These are phyloP conservation scores for Hanseniaspora lachancei DNA, from an alignment of 805 yeast genomes.

Conservation along the genomic window DNA sequence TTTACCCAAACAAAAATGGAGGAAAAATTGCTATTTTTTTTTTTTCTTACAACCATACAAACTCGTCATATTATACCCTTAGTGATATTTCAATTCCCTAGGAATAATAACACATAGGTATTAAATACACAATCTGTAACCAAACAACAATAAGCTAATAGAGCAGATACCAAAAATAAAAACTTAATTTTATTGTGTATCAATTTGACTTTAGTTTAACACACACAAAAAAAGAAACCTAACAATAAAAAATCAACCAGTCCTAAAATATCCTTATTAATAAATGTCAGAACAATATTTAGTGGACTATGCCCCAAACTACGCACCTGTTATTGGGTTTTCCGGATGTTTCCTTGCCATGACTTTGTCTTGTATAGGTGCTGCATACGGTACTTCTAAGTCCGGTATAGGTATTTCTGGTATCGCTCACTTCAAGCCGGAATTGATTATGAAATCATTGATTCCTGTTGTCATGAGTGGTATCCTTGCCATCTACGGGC, in stretches of 20 bases:
- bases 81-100: too few species aligned
- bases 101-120: too few species aligned
- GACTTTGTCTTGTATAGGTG: conserved; percentile 89
- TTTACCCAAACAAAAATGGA: background rate
- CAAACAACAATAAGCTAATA: too few species aligned
- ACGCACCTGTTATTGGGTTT: conserved; percentile 94
- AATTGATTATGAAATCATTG: conserved; percentile 83
- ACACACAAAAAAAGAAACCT: background rate
- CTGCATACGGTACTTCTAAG: conserved; percentile 96
- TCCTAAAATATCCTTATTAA: too few species aligned
- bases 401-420: conserved; percentile 97
- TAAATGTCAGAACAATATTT: conserved; percentile 21
- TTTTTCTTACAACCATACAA: background rate
- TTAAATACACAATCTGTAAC: too few species aligned
- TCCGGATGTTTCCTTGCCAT: conserved; percentile 94
- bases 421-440: conserved; percentile 95
- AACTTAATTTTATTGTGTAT: too few species aligned
- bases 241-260: background rate
- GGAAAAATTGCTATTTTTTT: background rate
- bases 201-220: background rate
- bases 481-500: conserved; percentile 90
- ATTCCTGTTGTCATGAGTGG: conserved; percentile 98
- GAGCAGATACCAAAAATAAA: too few species aligned
- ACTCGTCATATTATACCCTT: background rate
- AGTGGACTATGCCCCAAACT: conserved; percentile 67